These are phyloP conservation scores for Auriscalpium microsporum DNA, from an alignment of 768 basidiomycete species.

Conservation along the genomic window DNA sequence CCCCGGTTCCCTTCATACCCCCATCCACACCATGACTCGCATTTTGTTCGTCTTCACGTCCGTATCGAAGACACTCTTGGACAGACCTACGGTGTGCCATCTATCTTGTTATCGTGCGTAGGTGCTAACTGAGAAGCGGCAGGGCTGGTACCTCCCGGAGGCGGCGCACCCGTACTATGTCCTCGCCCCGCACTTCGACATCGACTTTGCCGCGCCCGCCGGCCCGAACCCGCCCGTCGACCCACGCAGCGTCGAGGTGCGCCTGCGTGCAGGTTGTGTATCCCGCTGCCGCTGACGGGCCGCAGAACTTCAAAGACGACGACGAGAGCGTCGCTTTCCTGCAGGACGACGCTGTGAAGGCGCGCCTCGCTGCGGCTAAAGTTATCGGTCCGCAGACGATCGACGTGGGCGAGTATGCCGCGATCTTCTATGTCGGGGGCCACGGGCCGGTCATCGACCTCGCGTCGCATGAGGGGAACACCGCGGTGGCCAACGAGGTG, in stretches of 20 bases:
- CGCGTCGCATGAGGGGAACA: slow-evolving; percentile 45
- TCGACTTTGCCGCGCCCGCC: slow-evolving; percentile 36
- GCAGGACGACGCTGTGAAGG: slow-evolving; percentile 39
- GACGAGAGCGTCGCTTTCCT: slow-evolving; percentile 46
- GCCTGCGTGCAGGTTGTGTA: neutral
- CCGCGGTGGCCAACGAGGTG: slow-evolving; percentile 49
- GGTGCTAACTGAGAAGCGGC: neutral
- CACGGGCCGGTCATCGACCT: slow-evolving; percentile 75
- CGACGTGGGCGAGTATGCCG: slow-evolving; percentile 53
- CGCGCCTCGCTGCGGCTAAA: slow-evolving; percentile 48
- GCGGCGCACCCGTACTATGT: slow-evolving; percentile 28
- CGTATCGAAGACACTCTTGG: neutral
- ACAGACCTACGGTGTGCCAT: neutral
- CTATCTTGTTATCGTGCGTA: neutral
- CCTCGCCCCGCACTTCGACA: slow-evolving; percentile 29
- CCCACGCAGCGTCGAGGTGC: slow-evolving; percentile 41
- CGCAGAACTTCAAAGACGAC: slow-evolving; percentile 46
- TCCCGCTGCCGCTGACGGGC: neutral
- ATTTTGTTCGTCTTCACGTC: neutral
- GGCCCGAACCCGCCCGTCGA: slow-evolving; percentile 68
- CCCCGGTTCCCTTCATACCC: too few species aligned
- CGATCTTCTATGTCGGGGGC: slow-evolving; percentile 73
- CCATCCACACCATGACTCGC: neutral
- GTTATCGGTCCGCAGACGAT: slow-evolving; percentile 44
- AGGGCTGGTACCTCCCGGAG: slow-evolving; percentile 78